These are phyloP conservation scores for Cicer pinnatifidum DNA, from an alignment of 306 rosid species.

Conservation along the genomic window DNA sequence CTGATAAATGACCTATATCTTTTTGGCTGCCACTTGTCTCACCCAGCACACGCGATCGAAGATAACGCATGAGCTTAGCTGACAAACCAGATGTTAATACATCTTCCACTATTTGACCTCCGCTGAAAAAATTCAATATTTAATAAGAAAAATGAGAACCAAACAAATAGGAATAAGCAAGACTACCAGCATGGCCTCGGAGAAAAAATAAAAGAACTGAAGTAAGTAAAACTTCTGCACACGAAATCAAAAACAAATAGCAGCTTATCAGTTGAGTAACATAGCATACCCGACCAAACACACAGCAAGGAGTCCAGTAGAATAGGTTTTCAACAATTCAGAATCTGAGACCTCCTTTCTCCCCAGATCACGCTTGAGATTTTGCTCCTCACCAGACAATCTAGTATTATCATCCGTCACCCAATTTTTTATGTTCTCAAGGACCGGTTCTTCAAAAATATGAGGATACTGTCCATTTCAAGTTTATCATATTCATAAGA, in stretches of 20 bases:
- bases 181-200: background rate
- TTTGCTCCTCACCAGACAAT: slow-evolving; percentile 59
- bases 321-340: slow-evolving; percentile 88
- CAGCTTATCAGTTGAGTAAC: slow-evolving; percentile 27
- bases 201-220: slow-evolving; percentile 1
- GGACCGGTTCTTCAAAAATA: slow-evolving; percentile 81
- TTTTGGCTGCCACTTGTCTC: slow-evolving; percentile 77
- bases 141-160: slow-evolving; percentile 19
- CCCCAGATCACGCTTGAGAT: slow-evolving; percentile 57
- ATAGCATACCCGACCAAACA: slow-evolving; percentile 78
- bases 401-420: slow-evolving; percentile 72
- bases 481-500: slow-evolving; percentile 39
- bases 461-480: slow-evolving; percentile 82
- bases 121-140: slow-evolving; percentile 57
- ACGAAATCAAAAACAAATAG: background rate
- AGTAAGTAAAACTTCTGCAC: slow-evolving; percentile 2
- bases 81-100: slow-evolving; percentile 90
- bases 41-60: slow-evolving; percentile 83
- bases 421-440: slow-evolving; percentile 76
- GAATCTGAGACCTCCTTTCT: slow-evolving; percentile 70
- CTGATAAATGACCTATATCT: slow-evolving; percentile 67
- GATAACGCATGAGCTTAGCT: slow-evolving; percentile 95
- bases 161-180: slow-evolving; percentile 32
- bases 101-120: slow-evolving; percentile 83
- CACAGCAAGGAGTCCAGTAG: slow-evolving; percentile 91